Evolutionary conservation across 2,329 filamentous ascomycete genomes (phyloP).

Genomic region (Penicillium verrucosum): DNA sequence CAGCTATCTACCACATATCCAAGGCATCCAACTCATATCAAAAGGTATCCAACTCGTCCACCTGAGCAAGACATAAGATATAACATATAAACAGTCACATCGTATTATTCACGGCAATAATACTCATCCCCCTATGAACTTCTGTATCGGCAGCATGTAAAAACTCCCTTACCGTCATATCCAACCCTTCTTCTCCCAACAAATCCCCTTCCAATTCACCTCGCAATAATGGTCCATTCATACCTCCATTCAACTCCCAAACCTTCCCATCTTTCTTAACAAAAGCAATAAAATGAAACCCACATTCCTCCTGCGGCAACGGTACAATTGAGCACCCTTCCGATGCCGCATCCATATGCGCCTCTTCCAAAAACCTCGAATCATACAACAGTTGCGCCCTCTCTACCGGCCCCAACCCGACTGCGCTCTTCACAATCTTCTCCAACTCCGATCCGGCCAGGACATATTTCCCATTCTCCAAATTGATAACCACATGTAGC

Average conservation of each 20-base stretch:
- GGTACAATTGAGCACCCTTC: slow-evolving; percentile 15
- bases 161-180: slow-evolving; percentile 17
- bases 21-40: neutral
- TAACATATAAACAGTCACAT: neutral
- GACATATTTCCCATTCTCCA: slow-evolving; percentile 45
- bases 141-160: slow-evolving; percentile 12
- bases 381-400: slow-evolving; percentile 54
- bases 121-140: slow-evolving; percentile 19
- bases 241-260: slow-evolving; percentile 24
- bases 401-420: slow-evolving; percentile 44
- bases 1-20: neutral
- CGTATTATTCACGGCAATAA: slow-evolving; percentile 15
- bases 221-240: slow-evolving; percentile 34
- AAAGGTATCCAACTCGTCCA: too few relatives aligned
- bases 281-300: slow-evolving; percentile 24
- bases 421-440: slow-evolving; percentile 43
- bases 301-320: slow-evolving; percentile 18
- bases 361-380: slow-evolving; percentile 23
- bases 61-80: neutral
- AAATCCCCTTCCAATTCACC: slow-evolving; percentile 30
- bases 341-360: slow-evolving; percentile 25
- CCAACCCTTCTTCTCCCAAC: slow-evolving; percentile 18
- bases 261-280: slow-evolving; percentile 17
- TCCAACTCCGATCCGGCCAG: slow-evolving; percentile 44
- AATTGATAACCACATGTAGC: slow-evolving; percentile 54